Percentiles rank a stretch among this genome's conserved stretches.
These are phyloP conservation scores for Penicillium cosmopolitanum DNA, from an alignment of 495 filamentous ascomycete genomes.

Conservation along the genomic window DNA sequence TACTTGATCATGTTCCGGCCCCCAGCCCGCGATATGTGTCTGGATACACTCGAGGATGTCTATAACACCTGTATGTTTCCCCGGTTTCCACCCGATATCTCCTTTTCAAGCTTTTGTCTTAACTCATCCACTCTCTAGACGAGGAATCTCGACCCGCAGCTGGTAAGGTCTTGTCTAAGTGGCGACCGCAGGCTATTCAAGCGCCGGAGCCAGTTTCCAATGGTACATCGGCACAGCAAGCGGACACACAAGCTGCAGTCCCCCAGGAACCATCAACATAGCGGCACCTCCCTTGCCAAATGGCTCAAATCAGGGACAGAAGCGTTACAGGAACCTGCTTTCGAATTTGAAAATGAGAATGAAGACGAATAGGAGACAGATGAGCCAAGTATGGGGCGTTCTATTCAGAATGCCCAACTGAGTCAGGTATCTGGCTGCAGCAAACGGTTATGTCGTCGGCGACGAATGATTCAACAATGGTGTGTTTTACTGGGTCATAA, in stretches of 20 bases:
- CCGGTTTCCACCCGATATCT: background rate
- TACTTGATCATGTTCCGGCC: conserved; percentile 87
- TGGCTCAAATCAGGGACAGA: too few species aligned
- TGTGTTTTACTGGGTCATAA: too few species aligned
- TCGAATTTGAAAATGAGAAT: too few species aligned
- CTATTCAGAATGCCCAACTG: too few species aligned
- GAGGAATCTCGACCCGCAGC: conserved; percentile 52
- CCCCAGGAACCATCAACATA: conserved; percentile 5
- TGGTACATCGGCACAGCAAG: conserved; percentile 11
- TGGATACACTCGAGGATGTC: conserved; percentile 83
- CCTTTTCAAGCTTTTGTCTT: background rate
- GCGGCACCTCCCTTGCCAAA: background rate
- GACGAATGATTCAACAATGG: too few species aligned
- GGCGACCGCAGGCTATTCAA: conserved; percentile 40
- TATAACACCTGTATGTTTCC: conserved; percentile 65
- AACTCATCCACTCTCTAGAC: conserved; percentile 30
- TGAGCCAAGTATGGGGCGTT: too few species aligned
- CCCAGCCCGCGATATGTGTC: conserved; percentile 75
- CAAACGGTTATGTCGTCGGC: too few species aligned
- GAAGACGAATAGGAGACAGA: too few species aligned
- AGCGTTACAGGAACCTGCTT: too few species aligned
- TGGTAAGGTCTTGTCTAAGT: conserved; percentile 46
- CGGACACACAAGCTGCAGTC: conserved; percentile 10
- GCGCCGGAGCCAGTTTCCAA: conserved; percentile 18
- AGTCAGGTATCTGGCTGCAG: too few species aligned